Base-by-base conservation (phyloP, 345 rosid genomes). In the Lenwebbia sp. region DNA sequence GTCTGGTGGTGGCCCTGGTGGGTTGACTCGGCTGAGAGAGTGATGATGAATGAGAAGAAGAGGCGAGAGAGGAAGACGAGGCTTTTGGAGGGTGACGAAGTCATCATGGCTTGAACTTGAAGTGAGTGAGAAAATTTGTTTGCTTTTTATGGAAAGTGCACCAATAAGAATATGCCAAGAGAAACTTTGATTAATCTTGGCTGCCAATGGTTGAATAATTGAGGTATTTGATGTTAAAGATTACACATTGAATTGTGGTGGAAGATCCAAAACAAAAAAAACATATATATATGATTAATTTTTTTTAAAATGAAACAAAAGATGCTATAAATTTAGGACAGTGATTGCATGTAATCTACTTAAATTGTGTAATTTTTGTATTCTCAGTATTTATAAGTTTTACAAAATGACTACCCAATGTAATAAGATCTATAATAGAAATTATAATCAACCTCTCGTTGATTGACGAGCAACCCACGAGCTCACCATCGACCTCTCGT, bases 1-100 rank as follows among this genome's bases (percentile, higher is more conserved):
- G 88, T 83, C 85, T 3, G 90, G 90, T 84, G 90, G 90, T 0
- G 86, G n/a, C 92, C 88, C 87, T 88, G 89, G 53, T 41, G 82
- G 23, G 74, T 28, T 47, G 84, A 54, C 7, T 92, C 33, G 52
- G 60, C 78, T n/a, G 87, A 58, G 58, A 28, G 70, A 44, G 33
- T 41, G 52, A 84, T 49, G 54, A 54, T 49, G 55, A 58, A 62
- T 37, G 87, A 41, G 23, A 54, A 83, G 81, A 49, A 57, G 85
- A 88, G 51, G 56, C 86, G 82, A 12, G 54, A 6, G 70, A 85
- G 37, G 81, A 74, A 56, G 83, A 87, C 22, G 70, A 87, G 58
- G 25, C 62, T 58, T 44, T 26, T 82, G 84, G 84, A 28, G 84
- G 57, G 41, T 26, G 30, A 25, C 47, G 55, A 49, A 49, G 51